A percentile compares a stretch with the other conserved stretches of the same genome.
These are phyloP conservation scores for Cornus kousa DNA, from an alignment of 148 eudicot genomes.

Conservation along the genomic window DNA sequence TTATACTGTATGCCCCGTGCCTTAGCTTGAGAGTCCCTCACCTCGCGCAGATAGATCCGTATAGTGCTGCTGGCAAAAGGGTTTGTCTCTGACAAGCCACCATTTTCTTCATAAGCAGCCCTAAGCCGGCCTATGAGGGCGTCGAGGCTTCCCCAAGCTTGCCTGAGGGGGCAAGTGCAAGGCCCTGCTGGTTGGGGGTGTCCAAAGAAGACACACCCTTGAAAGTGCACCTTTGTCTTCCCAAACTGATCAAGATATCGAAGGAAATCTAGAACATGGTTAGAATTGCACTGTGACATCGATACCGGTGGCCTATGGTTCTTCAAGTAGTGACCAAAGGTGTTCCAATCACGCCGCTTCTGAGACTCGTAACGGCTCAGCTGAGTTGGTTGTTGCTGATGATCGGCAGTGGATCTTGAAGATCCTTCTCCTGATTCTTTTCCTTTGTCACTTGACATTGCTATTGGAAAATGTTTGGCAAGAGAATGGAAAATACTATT, in stretches of 20 bases:
- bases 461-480: slow-evolving; percentile 1
- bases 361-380: slow-evolving; percentile 75
- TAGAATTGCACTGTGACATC: slow-evolving; percentile 53
- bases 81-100: slow-evolving; percentile 53
- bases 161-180: slow-evolving; percentile 59
- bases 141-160: slow-evolving; percentile 78
- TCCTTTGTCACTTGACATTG: slow-evolving; percentile 46
- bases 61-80: slow-evolving; percentile 64
- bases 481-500: slow-evolving; percentile 1
- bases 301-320: slow-evolving; percentile 67
- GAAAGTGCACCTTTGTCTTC: slow-evolving; percentile 65
- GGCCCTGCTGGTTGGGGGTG: slow-evolving; percentile 75
- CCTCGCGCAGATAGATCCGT: slow-evolving; percentile 53
- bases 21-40: slow-evolving; percentile 66
- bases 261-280: slow-evolving; percentile 60
- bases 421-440: slow-evolving; percentile 39
- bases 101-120: slow-evolving; percentile 71
- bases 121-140: slow-evolving; percentile 66
- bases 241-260: slow-evolving; percentile 67
- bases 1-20: slow-evolving; percentile 71
- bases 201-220: slow-evolving; percentile 58
- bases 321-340: slow-evolving; percentile 70
- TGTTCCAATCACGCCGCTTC: slow-evolving; percentile 80
- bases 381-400: slow-evolving; percentile 23
- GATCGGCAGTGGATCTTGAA: slow-evolving; percentile 16